A percentile compares a stretch with the other conserved stretches of the same genome.
Conservation (phyloP, 495 filamentous ascomycete species). For the Podospora fimiseda region DNA sequence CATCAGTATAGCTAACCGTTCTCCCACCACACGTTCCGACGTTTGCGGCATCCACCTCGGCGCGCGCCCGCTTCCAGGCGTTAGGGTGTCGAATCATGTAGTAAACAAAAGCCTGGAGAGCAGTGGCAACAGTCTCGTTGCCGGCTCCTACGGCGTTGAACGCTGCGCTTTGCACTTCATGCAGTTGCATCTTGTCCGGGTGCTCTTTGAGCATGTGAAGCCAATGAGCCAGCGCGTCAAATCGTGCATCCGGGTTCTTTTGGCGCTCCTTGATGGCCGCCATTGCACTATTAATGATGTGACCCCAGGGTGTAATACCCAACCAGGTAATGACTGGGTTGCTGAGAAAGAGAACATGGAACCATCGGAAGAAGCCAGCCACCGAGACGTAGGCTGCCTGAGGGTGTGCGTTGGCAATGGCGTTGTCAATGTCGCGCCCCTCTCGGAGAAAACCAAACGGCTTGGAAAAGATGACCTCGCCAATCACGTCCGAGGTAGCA, state of each 20-base stretch:
- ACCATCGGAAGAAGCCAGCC: slow-evolving; percentile 39
- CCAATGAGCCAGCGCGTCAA: slow-evolving; percentile 45
- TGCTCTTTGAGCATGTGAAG: slow-evolving; percentile 29
- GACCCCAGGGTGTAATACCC: slow-evolving; percentile 37
- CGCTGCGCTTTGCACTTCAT: slow-evolving; percentile 34
- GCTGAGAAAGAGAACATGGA: slow-evolving; percentile 25
- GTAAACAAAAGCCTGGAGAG: slow-evolving; percentile 34
- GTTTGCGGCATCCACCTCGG: slow-evolving; percentile 34
- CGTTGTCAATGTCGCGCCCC: slow-evolving; percentile 37
- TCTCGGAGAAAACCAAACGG: slow-evolving; percentile 38
- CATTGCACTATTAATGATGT: slow-evolving; percentile 41
- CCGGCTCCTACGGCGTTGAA: slow-evolving; percentile 40
- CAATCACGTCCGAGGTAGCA: slow-evolving; percentile 32
- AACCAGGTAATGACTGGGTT: slow-evolving; percentile 40
- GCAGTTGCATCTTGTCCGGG: slow-evolving; percentile 36
- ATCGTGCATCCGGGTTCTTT: slow-evolving; percentile 28
- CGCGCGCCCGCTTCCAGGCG: slow-evolving; percentile 21
- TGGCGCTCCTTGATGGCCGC: slow-evolving; percentile 36
- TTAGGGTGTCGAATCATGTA: slow-evolving; percentile 27
- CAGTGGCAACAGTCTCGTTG: slow-evolving; percentile 38
- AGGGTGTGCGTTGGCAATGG: slow-evolving; percentile 24
- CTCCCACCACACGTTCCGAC: slow-evolving; percentile 17
- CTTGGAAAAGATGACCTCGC: slow-evolving; percentile 30
- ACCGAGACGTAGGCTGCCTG: slow-evolving; percentile 26
- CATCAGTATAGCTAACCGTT: slow-evolving; percentile 37